Evolutionary conservation across 2,329 filamentous ascomycete species (phyloP).

Genomic region (Aspergillus transmontanensis): DNA sequence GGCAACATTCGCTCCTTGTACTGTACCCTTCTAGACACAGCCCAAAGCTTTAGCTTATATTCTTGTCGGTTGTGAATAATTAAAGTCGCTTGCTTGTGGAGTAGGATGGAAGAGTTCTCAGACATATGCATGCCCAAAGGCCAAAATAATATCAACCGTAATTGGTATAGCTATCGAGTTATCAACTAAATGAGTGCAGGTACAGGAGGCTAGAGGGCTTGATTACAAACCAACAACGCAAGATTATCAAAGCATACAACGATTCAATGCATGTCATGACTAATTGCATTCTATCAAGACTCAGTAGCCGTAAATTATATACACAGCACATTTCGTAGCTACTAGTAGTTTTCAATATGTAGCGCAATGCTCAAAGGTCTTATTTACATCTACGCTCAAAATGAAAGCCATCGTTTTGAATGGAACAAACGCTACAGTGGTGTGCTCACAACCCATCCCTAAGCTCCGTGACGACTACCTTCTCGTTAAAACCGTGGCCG

Average conservation of each 20-base stretch:
- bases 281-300: not conserved
- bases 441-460: conserved; percentile 12
- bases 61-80: no score
- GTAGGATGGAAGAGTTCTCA: no score
- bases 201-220: not conserved
- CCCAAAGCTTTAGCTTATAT: no score
- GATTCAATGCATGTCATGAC: not conserved
- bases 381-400: not conserved
- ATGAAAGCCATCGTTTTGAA: not conserved
- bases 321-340: no score
- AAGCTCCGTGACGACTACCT: conserved; percentile 19
- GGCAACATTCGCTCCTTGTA: no score
- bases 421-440: not conserved
- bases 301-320: not conserved
- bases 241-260: not conserved
- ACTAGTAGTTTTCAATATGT: no score
- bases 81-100: no score
- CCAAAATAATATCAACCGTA: no score
- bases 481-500: conserved; percentile 27
- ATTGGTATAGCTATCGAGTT: no score
- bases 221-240: not conserved
- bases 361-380: not conserved
- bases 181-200: no score
- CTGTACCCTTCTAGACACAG: no score
- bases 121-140: no score